Conservation (phyloP, 2,329 filamentous ascomycete genomes). For the Claviceps fusiformis region DNA sequence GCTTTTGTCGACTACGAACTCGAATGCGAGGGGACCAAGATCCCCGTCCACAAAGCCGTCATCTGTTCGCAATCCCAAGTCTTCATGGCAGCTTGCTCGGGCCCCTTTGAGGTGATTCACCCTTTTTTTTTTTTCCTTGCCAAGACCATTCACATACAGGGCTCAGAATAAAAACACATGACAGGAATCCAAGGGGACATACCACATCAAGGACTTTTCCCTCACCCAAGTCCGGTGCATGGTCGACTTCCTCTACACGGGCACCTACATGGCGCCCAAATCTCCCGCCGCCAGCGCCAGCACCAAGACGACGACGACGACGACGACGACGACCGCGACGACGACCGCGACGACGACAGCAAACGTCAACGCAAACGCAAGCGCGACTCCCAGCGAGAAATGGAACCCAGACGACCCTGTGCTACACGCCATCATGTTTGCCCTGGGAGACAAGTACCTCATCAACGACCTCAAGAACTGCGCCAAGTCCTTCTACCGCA, state of each 20-base stretch:
- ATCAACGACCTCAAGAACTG: background rate
- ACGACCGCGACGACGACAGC: no score
- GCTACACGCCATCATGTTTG: background rate
- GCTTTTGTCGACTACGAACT: background rate
- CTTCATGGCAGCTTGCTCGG: background rate
- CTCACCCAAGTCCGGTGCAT: background rate
- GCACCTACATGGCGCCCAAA: background rate
- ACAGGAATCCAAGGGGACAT: background rate
- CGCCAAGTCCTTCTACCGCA: background rate
- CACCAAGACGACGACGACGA: background rate
- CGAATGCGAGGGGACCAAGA: background rate
- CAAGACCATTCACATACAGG: no score
- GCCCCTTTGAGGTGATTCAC: background rate
- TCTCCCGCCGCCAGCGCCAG: no score
- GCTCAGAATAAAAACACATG: background rate
- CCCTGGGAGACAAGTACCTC: slow-evolving; percentile 1
- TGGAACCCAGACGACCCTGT: background rate
- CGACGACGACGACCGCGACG: background rate
- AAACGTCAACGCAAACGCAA: background rate
- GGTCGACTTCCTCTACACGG: background rate
- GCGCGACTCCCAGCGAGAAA: background rate
- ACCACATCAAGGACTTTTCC: background rate
- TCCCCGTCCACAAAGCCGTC: background rate
- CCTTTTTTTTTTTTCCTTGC: background rate
- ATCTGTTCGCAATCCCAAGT: background rate